phyloP scores from a whole-genome alignment of 2,329 filamentous ascomycete genomes.

The Stemphylium lycopersici region DNA sequence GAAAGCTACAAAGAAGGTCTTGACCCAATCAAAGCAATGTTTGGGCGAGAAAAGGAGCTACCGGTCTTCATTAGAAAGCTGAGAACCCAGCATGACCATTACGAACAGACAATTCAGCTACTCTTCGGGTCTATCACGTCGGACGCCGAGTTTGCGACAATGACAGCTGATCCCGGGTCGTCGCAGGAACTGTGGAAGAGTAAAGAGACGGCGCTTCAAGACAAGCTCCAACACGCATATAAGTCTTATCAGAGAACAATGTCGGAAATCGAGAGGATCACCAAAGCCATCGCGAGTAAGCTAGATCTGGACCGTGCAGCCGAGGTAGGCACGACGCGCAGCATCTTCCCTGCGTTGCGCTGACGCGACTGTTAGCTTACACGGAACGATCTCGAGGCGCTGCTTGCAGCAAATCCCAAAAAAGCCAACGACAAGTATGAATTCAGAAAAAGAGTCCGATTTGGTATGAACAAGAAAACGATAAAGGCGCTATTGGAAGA shows the following conservation, averaged over 20 bases:
- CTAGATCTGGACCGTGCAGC: conserved; percentile 44
- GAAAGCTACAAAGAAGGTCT: conserved; percentile 50
- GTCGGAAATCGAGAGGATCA: conserved; percentile 44
- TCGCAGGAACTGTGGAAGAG: conserved; percentile 43
- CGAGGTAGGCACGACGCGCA: conserved; percentile 27
- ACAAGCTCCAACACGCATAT: conserved; percentile 45
- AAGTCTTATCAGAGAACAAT: conserved; percentile 45
- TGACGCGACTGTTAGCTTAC: conserved; percentile 34
- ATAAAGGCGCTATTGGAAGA: conserved; percentile 46
- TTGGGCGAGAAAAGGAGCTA: conserved; percentile 45
- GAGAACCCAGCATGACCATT: conserved; percentile 47
- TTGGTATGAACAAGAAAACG: conserved; percentile 47
- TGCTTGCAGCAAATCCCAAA: conserved; percentile 42
- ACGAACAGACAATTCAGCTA: conserved; percentile 43
- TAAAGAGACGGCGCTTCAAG: conserved; percentile 34
- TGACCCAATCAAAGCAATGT: conserved; percentile 48
- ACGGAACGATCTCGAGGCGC: conserved; percentile 45
- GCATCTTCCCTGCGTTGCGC: conserved; percentile 16
- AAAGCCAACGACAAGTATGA: conserved; percentile 43
- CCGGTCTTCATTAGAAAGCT: conserved; percentile 46
- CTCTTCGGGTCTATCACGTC: conserved; percentile 46
- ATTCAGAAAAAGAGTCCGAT: conserved; percentile 43
- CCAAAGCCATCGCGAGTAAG: conserved; percentile 45
- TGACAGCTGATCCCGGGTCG: conserved; percentile 41
- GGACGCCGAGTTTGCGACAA: conserved; percentile 43